phyloP scores from a whole-genome alignment of 2,329 filamentous ascomycete genomes.

The Raffaelea ambrosiae region DNA sequence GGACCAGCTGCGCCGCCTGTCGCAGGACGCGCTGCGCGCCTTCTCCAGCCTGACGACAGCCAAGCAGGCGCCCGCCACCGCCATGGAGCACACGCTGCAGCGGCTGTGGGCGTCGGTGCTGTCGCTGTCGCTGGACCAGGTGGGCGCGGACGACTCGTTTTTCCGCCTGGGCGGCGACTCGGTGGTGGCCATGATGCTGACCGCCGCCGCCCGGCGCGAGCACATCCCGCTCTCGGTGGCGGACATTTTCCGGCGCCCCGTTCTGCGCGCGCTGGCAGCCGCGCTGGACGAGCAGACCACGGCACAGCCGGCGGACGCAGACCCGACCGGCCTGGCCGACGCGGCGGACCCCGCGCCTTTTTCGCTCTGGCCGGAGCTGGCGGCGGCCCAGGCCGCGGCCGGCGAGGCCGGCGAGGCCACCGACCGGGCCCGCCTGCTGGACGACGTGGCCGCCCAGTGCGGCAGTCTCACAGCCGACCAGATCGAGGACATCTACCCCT shows the following conservation, averaged over 20 bases:
- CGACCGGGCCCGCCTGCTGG: conserved; percentile 6
- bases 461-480: conserved; percentile 15
- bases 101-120: conserved; percentile 38
- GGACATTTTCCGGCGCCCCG: conserved; percentile 31
- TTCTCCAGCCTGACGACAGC: neutral
- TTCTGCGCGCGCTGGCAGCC: conserved; percentile 31
- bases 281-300: neutral
- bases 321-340: neutral
- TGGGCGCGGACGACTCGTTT: conserved; percentile 36
- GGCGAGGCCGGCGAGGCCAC: neutral
- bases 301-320: too few relatives aligned
- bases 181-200: conserved; percentile 33
- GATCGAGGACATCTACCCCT: conserved; percentile 45
- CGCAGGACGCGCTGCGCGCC: neutral
- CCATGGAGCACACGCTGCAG: conserved; percentile 29
- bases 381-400: too few relatives aligned
- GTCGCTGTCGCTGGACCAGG: conserved; percentile 25
- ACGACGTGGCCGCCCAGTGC: conserved; percentile 17
- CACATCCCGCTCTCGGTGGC: conserved; percentile 31
- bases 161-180: conserved; percentile 37
- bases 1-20: neutral
- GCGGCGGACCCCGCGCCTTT: neutral
- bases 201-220: conserved; percentile 34
- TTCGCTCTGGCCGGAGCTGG: neutral
- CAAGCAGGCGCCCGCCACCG: conserved; percentile 6